Evolutionary conservation across 495 filamentous ascomycete species (phyloP).

Genomic region (Margaritispora aquatica): DNA sequence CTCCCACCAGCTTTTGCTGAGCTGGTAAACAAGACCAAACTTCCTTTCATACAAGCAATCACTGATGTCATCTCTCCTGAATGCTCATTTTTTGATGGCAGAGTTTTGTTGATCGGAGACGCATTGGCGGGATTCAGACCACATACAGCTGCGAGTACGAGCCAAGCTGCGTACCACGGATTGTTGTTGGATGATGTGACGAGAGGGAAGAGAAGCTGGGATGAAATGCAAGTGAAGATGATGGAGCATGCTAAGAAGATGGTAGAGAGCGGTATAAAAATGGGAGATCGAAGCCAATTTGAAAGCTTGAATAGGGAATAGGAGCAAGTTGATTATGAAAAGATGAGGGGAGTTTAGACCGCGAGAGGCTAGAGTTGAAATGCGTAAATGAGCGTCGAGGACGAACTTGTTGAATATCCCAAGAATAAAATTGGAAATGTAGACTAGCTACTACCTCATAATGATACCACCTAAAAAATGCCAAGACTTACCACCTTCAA

Average conservation of each 20-base stretch:
- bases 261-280: background rate
- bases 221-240: background rate
- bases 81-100: conserved; percentile 40
- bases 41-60: conserved; percentile 49
- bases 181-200: conserved; percentile 39
- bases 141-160: conserved; percentile 46
- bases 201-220: conserved; percentile 28
- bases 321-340: background rate
- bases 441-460: too few species aligned
- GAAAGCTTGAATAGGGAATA: background rate
- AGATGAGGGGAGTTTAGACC: background rate
- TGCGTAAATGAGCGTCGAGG: background rate
- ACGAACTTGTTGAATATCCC: background rate
- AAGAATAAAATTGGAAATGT: too few species aligned
- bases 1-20: conserved; percentile 49
- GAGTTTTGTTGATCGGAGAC: conserved; percentile 49
- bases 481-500: too few species aligned
- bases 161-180: conserved; percentile 43
- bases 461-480: too few species aligned
- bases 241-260: background rate
- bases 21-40: conserved; percentile 37
- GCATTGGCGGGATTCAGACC: conserved; percentile 50
- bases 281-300: conserved; percentile 1
- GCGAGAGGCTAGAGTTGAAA: background rate
- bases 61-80: conserved; percentile 43